Percentiles rank a stretch among this genome's conserved stretches.
Evolutionary conservation across 2,329 filamentous ascomycete species (phyloP).

Genomic region (Aureobasidium zeae): DNA sequence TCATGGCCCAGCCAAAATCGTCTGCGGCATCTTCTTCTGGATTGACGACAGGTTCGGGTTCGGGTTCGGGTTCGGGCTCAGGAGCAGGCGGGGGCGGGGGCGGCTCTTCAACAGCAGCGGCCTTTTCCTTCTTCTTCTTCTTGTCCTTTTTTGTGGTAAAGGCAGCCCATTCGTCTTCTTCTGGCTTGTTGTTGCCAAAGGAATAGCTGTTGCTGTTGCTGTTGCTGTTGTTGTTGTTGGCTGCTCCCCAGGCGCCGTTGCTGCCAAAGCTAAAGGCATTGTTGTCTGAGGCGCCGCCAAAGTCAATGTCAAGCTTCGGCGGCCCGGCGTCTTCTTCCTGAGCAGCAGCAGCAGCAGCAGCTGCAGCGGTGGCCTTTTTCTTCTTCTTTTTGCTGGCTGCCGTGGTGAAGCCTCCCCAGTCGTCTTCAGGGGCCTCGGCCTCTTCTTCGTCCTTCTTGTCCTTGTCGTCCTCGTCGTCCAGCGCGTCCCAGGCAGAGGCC

Average conservation of each 20-base stretch:
- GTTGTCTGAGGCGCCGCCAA: slow-evolving; percentile 26
- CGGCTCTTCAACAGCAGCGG: slow-evolving; percentile 20
- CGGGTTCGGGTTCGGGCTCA: slow-evolving; percentile 4
- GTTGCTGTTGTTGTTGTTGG: slow-evolving; percentile 29
- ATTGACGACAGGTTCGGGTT: not conserved
- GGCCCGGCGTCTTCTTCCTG: slow-evolving; percentile 36
- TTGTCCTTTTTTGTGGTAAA: slow-evolving; percentile 31
- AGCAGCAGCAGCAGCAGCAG: slow-evolving; percentile 19
- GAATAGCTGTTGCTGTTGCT: slow-evolving; percentile 22
- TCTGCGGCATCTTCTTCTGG: slow-evolving; percentile 17
- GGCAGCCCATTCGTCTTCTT: slow-evolving; percentile 24
- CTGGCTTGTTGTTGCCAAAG: slow-evolving; percentile 17
- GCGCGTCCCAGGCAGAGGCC: slow-evolving; percentile 18
- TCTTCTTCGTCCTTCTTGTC: slow-evolving; percentile 10
- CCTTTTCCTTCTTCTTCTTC: slow-evolving; percentile 34
- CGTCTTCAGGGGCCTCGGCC: slow-evolving; percentile 19
- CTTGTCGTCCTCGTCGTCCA: slow-evolving; percentile 16
- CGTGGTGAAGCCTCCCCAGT: slow-evolving; percentile 21
- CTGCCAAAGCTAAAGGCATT: slow-evolving; percentile 28
- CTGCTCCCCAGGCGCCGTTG: slow-evolving; percentile 21
- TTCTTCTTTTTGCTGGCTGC: slow-evolving; percentile 27
- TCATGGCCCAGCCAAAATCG: slow-evolving; percentile 21
- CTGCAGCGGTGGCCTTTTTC: slow-evolving; percentile 23
- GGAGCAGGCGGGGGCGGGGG: slow-evolving; percentile 12
- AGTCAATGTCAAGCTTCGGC: slow-evolving; percentile 41